Evolutionary conservation across 257 asterid genomes (phyloP), one percentile per base, ranked within the genome.

Genomic region (Solanum pennellii): DNA sequence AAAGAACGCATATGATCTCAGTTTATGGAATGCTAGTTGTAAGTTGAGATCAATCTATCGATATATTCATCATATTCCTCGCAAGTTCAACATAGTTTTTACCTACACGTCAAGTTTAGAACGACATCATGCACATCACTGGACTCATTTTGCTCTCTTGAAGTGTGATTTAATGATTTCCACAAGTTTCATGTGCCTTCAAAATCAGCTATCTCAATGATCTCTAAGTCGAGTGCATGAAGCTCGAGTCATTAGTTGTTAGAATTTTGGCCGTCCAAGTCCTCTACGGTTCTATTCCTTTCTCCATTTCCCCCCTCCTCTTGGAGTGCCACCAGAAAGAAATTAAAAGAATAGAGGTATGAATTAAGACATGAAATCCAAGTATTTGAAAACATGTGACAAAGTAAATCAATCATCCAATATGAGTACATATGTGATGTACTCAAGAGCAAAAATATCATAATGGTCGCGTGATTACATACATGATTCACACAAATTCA

Each of bases 401-500:
- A 33, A 8, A 31, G 66, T 71, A 49, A 74, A 62, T 52, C 62
- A 74, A 62, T 52, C 62, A 52, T 42, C 62, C 76, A 72, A 35
- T 35, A 45, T 1, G 87, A 89, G 84, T 87, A 84, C 88, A 84
- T 87, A 87, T 42, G 90, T 39, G 13, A 87, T 85, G 89, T 87
- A 89, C 87, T 83, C 88, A 23, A 47, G 72, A 29, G 85, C 68
- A 80, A 39, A 23, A 56, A 56, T 56, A 56, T 56, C 65, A 18
- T 18, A 56, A 56, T 56, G 65, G 65, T 56, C 65, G n/a, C 65
- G 65, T 18, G 65, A 56, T 56, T 56, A 56, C 65, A 56, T 47
- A 49, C 85, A 82, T 6, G 44, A 82, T 47, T 47, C 85, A 82
- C 69, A 82, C 69, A 47, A 82, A 82, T 10, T 47, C 35, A 85